Base-by-base conservation (phyloP, 306 rosid genomes). In the Astragalus glycyphyllos region DNA sequence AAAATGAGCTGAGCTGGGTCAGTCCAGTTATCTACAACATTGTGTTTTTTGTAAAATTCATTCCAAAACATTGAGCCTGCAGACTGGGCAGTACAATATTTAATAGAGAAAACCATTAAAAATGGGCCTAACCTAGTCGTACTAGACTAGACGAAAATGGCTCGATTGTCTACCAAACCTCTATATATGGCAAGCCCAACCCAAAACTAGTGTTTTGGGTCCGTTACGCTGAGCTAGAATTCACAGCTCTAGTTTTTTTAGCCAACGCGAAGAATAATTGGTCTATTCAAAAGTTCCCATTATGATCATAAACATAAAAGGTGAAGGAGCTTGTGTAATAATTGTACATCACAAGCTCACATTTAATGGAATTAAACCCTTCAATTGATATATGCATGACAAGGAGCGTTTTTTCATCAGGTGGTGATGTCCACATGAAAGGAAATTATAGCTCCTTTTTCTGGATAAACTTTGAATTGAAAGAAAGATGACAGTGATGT, bases 321-420 rank as follows among this genome's bases (percentile, higher is more conserved):
- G 70, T 61, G 76, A 6, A 60, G 71, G 84, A 72, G 84, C 81
- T 79, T 60, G 84, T 55, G 79, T 41, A 83, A 83, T 83, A 75
- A 83, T 79, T 75, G 86, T 74, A 83, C 74, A 71, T n/a, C 84
- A 79, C 70, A 69, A 77, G 86, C 72, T 71, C 79, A 60, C 62
- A 66, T 29, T 71, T 54, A 72, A 61, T 57, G 49, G 60, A 79
- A 75, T 79, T 66, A 61, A 71, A 75, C 31, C 50, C 57, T 53
- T 34, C 74, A 79, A 17, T 67, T n/a, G n/a, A 54, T 53, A 20
- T 46, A 20, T 77, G 82, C 69, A 68, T 72, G 85, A 72, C 72
- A 59, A 1, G 26, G 56, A 79, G 83, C 71, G 72, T 74, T 74
- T 78, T 65, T 78, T 78, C 42, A 74, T 78, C 49, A 74, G 64